Percentiles rank a stretch among this genome's conserved stretches.
Evolutionary conservation across 352 stramenopile genomes (phyloP).

Genomic region (Globisporangium iwayamae): DNA sequence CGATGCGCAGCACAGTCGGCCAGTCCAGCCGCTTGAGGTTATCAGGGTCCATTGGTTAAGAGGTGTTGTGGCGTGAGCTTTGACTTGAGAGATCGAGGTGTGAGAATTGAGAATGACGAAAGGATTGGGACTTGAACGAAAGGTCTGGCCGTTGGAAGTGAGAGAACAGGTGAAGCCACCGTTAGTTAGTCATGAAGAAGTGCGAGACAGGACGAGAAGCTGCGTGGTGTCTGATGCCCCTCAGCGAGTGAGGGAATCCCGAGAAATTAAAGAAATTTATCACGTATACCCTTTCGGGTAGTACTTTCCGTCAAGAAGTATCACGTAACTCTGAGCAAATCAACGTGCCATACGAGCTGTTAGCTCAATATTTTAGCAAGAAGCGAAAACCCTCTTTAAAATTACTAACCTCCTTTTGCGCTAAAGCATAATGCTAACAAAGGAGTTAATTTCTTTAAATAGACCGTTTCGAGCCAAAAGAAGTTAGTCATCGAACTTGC

Average conservation of each 20-base stretch:
- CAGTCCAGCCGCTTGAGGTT: background rate
- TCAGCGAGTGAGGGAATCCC: constrained; percentile 45
- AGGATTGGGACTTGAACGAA: background rate
- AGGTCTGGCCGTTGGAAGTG: background rate
- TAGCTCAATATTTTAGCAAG: too few relatives aligned
- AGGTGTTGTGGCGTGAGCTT: background rate
- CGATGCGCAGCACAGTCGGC: background rate
- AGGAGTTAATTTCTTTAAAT: too few relatives aligned
- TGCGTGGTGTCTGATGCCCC: constrained; percentile 11
- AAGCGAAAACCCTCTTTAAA: too few relatives aligned
- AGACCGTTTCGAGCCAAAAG: too few relatives aligned
- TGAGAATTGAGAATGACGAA: too few relatives aligned
- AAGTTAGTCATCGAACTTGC: too few relatives aligned
- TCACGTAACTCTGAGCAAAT: too few relatives aligned
- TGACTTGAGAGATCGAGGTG: background rate
- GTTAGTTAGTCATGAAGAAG: background rate
- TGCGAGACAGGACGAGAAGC: background rate
- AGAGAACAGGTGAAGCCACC: background rate
- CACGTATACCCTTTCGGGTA: constrained; percentile 77
- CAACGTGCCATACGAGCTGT: too few relatives aligned
- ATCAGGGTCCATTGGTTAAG: background rate
- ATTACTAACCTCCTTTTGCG: too few relatives aligned
- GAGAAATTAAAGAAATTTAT: constrained; percentile 90
- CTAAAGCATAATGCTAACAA: too few relatives aligned
- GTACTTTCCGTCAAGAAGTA: background rate